Base-by-base conservation (phyloP, 768 basidiomycete genomes). In the Leccinum aurantiacum region DNA sequence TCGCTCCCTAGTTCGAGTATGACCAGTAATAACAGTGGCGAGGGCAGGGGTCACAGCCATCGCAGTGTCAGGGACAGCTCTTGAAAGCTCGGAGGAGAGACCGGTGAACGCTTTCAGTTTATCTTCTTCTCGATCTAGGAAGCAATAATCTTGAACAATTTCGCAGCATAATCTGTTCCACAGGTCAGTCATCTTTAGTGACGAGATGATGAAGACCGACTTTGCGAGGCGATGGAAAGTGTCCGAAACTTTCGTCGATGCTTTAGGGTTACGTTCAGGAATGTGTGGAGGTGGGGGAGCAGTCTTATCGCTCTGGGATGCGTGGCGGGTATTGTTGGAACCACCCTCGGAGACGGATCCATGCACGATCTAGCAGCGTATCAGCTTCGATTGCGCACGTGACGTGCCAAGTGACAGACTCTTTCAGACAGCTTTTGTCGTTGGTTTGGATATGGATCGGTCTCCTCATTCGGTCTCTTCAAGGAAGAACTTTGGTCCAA, bases 51-150 rank as follows among this genome's bases (percentile, higher is more conserved):
- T 75, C 29, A 84, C 76, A 11, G 76, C 69, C 59, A 71, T 72
- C 17, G 78, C 76, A n/a, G 78, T 77, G 4, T 76, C 70, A 5
- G 74, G 65, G 35, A 80, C 79, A 41, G 80, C 75, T 61, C 75
- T 77, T 14, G 81, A 78, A 31, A 85, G 73, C 15, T 80, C 75
- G 41, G 78, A 70, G 8, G 82, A 82, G 52, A 85, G 72, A 35
- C 80, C 78, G 3, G 76, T 81, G 60, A 81, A 84, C 3, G 80
- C 80, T 60, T 79, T 75, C 41, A 80, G 63, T 65, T 81, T 84
- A 54, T 76, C 73, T 60, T 78, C 80, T 63, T 82, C 82, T 58
- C 70, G 75, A 47, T 77, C 76, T 41, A 80, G 73, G 50, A 71
- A 70, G 57, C 76, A 77, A 17, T 74, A 72, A 56, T 82, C 75